phyloP scores from a whole-genome alignment of 2,329 filamentous ascomycete species.

The Passalora sequoiae region DNA sequence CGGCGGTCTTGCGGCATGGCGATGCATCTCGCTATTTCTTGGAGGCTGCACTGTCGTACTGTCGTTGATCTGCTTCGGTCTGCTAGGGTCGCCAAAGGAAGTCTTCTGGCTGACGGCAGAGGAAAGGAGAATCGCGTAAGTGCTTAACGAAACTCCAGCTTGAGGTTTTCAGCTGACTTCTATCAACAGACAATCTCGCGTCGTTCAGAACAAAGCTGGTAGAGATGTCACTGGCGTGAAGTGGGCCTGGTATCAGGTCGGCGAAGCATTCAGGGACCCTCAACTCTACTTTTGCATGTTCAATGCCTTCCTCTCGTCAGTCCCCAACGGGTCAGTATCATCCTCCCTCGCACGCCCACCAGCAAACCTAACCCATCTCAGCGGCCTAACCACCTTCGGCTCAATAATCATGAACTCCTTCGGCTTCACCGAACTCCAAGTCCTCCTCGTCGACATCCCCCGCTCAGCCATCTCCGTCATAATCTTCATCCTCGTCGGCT shows the following conservation, averaged over 20 bases:
- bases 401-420: conserved; percentile 26
- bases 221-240: conserved; percentile 29
- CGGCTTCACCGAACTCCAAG: conserved; percentile 31
- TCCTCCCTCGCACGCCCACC: background rate
- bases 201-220: conserved; percentile 30
- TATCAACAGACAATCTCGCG: conserved; percentile 23
- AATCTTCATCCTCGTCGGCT: conserved; percentile 31
- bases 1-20: conserved; percentile 26
- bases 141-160: background rate
- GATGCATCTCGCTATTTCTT: conserved; percentile 29
- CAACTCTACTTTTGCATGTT: conserved; percentile 28
- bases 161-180: background rate
- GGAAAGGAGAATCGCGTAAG: conserved; percentile 27
- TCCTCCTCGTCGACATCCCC: conserved; percentile 34
- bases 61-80: conserved; percentile 26
- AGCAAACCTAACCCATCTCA: conserved; percentile 3
- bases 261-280: conserved; percentile 27
- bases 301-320: conserved; percentile 28
- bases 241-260: conserved; percentile 28
- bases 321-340: conserved; percentile 23
- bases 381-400: conserved; percentile 26
- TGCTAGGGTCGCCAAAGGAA: conserved; percentile 29
- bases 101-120: conserved; percentile 27
- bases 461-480: conserved; percentile 30
- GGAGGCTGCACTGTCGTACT: conserved; percentile 25